A percentile compares a stretch with the other conserved stretches of the same genome.
Evolutionary conservation across 2,329 filamentous ascomycete genomes (phyloP).

Genomic region (Clarireedia homoeocarpa): DNA sequence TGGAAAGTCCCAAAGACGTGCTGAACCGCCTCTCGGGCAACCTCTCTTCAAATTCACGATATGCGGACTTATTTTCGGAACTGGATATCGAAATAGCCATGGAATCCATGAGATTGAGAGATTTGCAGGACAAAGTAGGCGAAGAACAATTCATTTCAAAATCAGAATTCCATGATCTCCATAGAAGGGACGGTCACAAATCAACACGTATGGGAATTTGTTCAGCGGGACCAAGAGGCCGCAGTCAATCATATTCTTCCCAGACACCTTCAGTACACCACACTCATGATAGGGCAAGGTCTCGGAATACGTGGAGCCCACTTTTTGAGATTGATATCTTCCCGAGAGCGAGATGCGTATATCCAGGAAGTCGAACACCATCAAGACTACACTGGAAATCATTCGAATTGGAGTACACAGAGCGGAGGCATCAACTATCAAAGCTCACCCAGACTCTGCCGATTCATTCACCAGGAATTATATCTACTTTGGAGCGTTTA

Average conservation of each 20-base stretch:
- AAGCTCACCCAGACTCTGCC: neutral
- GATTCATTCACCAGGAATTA: neutral
- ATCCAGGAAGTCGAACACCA: too few relatives aligned
- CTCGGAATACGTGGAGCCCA: neutral
- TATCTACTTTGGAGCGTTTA: neutral
- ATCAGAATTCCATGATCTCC: neutral
- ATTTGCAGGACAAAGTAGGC: neutral
- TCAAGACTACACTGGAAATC: rapidly evolving
- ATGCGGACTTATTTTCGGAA: neutral
- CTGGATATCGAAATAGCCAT: constrained; percentile 1
- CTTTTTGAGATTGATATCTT: neutral
- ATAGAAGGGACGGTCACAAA: neutral
- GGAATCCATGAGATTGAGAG: neutral
- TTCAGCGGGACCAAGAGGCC: neutral
- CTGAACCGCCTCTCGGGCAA: neutral
- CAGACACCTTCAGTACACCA: neutral
- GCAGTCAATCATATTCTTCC: neutral
- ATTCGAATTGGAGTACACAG: too few relatives aligned
- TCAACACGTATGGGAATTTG: neutral
- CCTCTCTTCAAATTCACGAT: too few relatives aligned
- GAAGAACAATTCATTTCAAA: neutral
- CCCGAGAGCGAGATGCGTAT: neutral
- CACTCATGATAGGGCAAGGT: neutral
- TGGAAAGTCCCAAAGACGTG: neutral
- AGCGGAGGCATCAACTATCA: neutral